Conservation (phyloP, 225 moss, liverwort and hornwort species). For the Polytrichum commune region DNA sequence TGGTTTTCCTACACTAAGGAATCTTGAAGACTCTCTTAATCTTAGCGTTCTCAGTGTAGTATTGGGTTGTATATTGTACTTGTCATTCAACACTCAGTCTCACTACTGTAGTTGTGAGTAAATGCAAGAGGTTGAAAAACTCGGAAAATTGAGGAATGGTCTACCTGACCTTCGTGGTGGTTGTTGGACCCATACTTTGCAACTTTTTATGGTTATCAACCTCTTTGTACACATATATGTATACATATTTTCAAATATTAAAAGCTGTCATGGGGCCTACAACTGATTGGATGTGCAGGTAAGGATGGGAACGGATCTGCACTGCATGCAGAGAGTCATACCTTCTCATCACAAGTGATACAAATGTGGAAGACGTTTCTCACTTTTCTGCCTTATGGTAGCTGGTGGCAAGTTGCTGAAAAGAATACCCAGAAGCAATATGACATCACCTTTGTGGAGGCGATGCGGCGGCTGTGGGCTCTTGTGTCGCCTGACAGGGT, state of each 20-base stretch:
- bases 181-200: background rate
- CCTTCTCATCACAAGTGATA: conserved; percentile 22
- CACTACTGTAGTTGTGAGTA: no score
- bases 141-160: background rate
- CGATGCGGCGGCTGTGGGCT: conserved; percentile 83
- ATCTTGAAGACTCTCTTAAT: no score
- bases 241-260: background rate
- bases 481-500: conserved; percentile 72
- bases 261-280: background rate
- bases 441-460: conserved; percentile 64
- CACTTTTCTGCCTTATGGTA: conserved; percentile 66
- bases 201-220: background rate
- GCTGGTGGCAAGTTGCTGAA: conserved; percentile 82
- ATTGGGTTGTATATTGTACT: no score
- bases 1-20: no score
- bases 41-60: no score
- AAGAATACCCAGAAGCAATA: conserved; percentile 33
- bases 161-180: background rate
- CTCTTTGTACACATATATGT: background rate
- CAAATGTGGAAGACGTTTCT: conserved; percentile 41
- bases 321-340: conserved; percentile 27
- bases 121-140: background rate
- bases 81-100: no score
- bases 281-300: conserved; percentile 24
- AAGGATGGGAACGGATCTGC: conserved; percentile 54